Evolutionary conservation across 2,329 filamentous ascomycete species (phyloP).

Genomic region (Trematosphaeria pertusa): DNA sequence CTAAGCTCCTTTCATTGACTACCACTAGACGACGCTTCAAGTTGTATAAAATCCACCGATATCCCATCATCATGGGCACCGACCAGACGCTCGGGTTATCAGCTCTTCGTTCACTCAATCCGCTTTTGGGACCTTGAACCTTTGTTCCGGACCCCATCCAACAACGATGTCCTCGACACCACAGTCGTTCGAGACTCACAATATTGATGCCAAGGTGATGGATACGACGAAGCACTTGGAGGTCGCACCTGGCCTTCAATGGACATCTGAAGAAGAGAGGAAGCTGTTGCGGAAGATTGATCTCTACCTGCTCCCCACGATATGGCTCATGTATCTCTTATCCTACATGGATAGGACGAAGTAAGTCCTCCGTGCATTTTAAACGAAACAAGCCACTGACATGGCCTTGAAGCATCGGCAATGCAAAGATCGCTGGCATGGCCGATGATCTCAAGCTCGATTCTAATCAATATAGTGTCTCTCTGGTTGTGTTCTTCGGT

Average conservation of each 20-base stretch:
- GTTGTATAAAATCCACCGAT: slow-evolving; percentile 32
- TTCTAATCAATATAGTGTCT: slow-evolving; percentile 59
- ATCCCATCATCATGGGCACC: neutral
- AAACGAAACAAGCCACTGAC: slow-evolving; percentile 9
- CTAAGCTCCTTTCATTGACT: slow-evolving; percentile 20
- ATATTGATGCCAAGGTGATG: slow-evolving; percentile 35
- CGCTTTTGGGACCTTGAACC: neutral
- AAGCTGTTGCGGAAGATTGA: slow-evolving; percentile 58
- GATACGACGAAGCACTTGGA: slow-evolving; percentile 53
- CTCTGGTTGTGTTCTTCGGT: slow-evolving; percentile 63
- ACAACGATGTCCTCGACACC: slow-evolving; percentile 31
- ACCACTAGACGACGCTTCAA: slow-evolving; percentile 15
- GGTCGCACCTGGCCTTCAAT: slow-evolving; percentile 49
- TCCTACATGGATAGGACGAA: slow-evolving; percentile 56
- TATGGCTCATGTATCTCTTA: slow-evolving; percentile 60
- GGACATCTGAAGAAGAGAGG: slow-evolving; percentile 58
- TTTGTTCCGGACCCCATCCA: neutral
- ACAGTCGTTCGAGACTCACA: slow-evolving; percentile 25
- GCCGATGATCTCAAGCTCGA: slow-evolving; percentile 53
- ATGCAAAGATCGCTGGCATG: slow-evolving; percentile 62
- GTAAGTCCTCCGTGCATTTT: slow-evolving; percentile 20
- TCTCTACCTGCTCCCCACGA: slow-evolving; percentile 53
- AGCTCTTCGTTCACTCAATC: neutral
- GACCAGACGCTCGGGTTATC: slow-evolving; percentile 1
- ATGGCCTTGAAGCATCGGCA: slow-evolving; percentile 51